Conservation (phyloP, 495 filamentous ascomycete genomes). For the Aspergillus panamensis region DNA sequence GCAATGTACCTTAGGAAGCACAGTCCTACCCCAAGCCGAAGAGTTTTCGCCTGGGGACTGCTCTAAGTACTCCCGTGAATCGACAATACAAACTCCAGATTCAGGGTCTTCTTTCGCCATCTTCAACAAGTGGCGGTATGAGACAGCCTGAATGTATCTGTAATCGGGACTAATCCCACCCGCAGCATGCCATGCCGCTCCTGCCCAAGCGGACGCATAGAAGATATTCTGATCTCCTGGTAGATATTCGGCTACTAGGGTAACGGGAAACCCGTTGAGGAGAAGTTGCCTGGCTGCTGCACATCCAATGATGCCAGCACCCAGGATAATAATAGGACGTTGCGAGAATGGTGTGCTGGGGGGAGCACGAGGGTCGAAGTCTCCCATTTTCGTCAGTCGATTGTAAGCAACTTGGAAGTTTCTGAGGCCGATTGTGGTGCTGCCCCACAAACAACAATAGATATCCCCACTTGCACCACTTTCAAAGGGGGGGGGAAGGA, state of each 20-base stretch:
- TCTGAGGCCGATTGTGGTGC: not conserved
- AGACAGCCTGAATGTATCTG: conserved; percentile 39
- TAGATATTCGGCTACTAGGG: conserved; percentile 41
- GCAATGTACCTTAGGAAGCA: conserved; percentile 35
- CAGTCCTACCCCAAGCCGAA: conserved; percentile 38
- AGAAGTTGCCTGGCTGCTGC: conserved; percentile 39
- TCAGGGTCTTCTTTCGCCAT: conserved; percentile 39
- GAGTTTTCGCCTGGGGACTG: conserved; percentile 34
- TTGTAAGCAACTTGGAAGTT: no score
- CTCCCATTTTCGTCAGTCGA: conserved; percentile 24
- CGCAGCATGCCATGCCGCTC: conserved; percentile 45
- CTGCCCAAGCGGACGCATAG: conserved; percentile 47
- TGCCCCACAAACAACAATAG: not conserved
- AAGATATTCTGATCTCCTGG: conserved; percentile 41
- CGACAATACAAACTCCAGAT: conserved; percentile 39
- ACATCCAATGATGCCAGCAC: conserved; percentile 46
- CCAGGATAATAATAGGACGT: conserved; percentile 38
- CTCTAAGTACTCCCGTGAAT: conserved; percentile 39
- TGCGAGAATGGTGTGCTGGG: conserved; percentile 32
- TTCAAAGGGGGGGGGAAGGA: no score
- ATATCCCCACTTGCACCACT: not conserved
- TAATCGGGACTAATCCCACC: conserved; percentile 39
- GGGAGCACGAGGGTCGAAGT: conserved; percentile 10
- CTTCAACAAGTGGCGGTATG: conserved; percentile 36
- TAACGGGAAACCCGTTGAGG: conserved; percentile 36